These are phyloP conservation scores for Urostyla sp. DNA, from an alignment of 73 alveolate species.

Conservation along the genomic window DNA sequence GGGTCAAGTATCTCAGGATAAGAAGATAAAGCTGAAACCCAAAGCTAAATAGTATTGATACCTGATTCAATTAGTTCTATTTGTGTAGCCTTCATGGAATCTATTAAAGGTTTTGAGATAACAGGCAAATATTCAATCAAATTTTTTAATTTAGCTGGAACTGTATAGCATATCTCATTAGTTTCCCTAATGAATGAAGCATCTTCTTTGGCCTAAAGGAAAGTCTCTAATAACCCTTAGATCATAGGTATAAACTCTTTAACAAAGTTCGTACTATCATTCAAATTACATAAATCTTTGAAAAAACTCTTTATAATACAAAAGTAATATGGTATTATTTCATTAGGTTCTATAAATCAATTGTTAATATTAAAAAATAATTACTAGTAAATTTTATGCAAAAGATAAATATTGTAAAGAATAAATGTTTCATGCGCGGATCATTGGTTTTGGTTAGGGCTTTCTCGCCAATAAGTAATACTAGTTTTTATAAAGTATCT, in stretches of 20 bases:
- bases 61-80: conserved; percentile 57
- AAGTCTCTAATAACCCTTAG: conserved; percentile 57
- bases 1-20: conserved; percentile 66
- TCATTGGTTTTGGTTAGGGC: conserved; percentile 25
- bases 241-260: conserved; percentile 57
- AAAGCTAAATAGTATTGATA: conserved; percentile 31
- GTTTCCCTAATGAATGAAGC: conserved; percentile 54
- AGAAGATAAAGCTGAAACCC: conserved; percentile 58
- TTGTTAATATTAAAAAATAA: neutral
- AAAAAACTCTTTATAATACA: conserved; percentile 36
- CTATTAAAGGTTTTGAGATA: conserved; percentile 56
- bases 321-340: conserved; percentile 48
- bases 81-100: conserved; percentile 34
- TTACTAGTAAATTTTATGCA: conserved; percentile 50
- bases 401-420: conserved; percentile 42
- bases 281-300: conserved; percentile 7
- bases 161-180: conserved; percentile 59
- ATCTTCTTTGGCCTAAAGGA: conserved; percentile 59
- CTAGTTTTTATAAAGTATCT: conserved; percentile 26
- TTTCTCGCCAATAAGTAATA: conserved; percentile 29
- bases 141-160: conserved; percentile 61
- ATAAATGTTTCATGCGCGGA: conserved; percentile 40
- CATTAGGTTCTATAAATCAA: neutral
- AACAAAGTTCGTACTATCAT: conserved; percentile 38
- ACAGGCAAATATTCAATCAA: conserved; percentile 60